Conservation (phyloP, 768 basidiomycete species). For the Xanthoconium stramineum region DNA sequence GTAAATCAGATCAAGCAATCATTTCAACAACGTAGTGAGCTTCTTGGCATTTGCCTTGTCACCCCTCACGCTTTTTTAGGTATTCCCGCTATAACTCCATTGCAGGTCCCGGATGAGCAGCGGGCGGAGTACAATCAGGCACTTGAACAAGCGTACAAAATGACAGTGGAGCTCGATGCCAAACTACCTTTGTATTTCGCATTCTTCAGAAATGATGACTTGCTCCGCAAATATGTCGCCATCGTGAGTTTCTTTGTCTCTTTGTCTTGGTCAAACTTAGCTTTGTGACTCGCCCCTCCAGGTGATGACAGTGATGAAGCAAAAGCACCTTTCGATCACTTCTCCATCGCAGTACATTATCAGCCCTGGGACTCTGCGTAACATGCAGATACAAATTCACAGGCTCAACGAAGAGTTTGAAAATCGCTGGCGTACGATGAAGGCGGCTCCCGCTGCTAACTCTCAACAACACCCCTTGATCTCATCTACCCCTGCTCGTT, state of each 20-base stretch:
- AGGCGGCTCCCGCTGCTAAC: slow-evolving; percentile 5
- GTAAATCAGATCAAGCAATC: slow-evolving; percentile 34
- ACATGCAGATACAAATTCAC: slow-evolving; percentile 43
- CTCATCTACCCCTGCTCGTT: slow-evolving; percentile 1
- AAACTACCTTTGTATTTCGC: slow-evolving; percentile 47
- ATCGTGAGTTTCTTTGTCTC: slow-evolving; percentile 44
- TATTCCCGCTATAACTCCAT: slow-evolving; percentile 31
- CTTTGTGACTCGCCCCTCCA: slow-evolving; percentile 19
- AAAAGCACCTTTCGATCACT: slow-evolving; percentile 24
- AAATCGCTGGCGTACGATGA: slow-evolving; percentile 26
- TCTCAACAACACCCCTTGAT: slow-evolving; percentile 4
- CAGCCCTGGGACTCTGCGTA: slow-evolving; percentile 37
- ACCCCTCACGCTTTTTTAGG: slow-evolving; percentile 27
- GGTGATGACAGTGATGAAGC: slow-evolving; percentile 43
- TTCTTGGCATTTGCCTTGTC: slow-evolving; percentile 8
- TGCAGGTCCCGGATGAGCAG: slow-evolving; percentile 51
- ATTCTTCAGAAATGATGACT: slow-evolving; percentile 45
- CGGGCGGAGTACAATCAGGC: slow-evolving; percentile 48
- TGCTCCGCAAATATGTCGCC: slow-evolving; percentile 47
- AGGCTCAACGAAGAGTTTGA: slow-evolving; percentile 41
- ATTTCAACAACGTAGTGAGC: slow-evolving; percentile 32
- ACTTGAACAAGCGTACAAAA: slow-evolving; percentile 48
- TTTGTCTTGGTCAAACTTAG: slow-evolving; percentile 10
- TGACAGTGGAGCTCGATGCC: slow-evolving; percentile 45
- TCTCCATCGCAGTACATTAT: slow-evolving; percentile 33